Conservation (phyloP, 108 stramenopile genomes). For the Cyclotella baltica region DNA sequence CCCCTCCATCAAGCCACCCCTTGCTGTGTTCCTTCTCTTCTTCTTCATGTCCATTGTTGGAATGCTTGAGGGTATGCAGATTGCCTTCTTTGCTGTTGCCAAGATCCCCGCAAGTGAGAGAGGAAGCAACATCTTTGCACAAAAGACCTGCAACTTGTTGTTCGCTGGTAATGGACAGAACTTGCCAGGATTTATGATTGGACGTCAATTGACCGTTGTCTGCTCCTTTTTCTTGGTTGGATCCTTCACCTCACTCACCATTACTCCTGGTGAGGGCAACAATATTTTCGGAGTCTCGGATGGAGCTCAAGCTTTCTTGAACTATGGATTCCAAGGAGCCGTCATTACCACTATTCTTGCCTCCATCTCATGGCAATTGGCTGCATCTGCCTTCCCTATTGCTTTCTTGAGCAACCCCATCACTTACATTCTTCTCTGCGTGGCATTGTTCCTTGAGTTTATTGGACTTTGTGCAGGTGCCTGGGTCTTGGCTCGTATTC, state of each 20-base stretch:
- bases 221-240: no score
- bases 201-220: slow-evolving; percentile 68
- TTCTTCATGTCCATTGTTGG: slow-evolving; percentile 76
- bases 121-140: slow-evolving; percentile 51
- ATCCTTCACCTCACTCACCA: no score
- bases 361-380: no score
- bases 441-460: no score
- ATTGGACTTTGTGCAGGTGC: no score
- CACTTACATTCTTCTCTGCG: slow-evolving; percentile 63
- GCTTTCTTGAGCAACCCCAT: slow-evolving; percentile 72
- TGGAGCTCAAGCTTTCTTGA: slow-evolving; percentile 72
- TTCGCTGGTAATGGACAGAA: no score
- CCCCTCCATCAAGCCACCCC: no score
- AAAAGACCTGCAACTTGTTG: slow-evolving; percentile 62
- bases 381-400: slow-evolving; percentile 72
- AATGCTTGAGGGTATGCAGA: no score
- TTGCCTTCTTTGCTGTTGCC: slow-evolving; percentile 82
- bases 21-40: slow-evolving; percentile 72
- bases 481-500: slow-evolving; percentile 66
- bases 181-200: no score
- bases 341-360: no score
- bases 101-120: slow-evolving; percentile 64
- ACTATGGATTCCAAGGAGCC: slow-evolving; percentile 80
- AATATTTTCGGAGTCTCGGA: slow-evolving; percentile 77
- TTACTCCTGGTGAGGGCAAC: slow-evolving; percentile 50